Evolutionary conservation across 139 green algal species (phyloP).

Genomic region (Pleodorina starrii): DNA sequence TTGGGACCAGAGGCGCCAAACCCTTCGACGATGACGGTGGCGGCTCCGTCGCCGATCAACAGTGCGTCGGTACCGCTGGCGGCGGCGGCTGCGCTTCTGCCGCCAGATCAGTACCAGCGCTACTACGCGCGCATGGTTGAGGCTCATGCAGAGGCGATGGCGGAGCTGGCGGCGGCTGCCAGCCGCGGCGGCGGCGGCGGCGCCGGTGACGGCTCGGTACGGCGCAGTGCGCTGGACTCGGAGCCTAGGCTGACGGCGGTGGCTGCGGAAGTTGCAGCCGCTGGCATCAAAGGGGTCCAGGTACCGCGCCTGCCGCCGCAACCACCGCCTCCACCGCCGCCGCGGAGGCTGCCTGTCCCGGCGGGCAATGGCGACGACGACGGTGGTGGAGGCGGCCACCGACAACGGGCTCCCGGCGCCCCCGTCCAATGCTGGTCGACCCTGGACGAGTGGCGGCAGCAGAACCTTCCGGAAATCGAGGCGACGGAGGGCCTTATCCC

Average conservation of each 20-base stretch:
- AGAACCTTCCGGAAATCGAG: neutral
- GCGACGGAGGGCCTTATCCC: neutral
- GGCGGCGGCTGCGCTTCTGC: conserved; percentile 29
- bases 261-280: neutral
- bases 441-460: conserved; percentile 44
- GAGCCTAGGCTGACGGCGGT: conserved; percentile 4
- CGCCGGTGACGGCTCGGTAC: neutral
- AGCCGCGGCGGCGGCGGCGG: neutral
- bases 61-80: neutral
- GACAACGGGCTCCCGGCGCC: neutral
- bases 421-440: neutral
- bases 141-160: conserved; percentile 31
- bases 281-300: neutral
- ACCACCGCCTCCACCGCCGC: conserved; percentile 1
- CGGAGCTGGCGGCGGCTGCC: conserved; percentile 21
- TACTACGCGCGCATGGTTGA: conserved; percentile 28
- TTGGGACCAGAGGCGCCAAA: neutral
- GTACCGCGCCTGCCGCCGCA: neutral
- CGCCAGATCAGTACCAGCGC: conserved; percentile 19
- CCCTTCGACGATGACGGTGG: neutral
- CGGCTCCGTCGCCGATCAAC: neutral
- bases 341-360: neutral
- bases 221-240: neutral
- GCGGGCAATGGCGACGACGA: too few species aligned
- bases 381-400: neutral